Conservation (phyloP, 257 asterid genomes). For the Petunia axillaris region DNA sequence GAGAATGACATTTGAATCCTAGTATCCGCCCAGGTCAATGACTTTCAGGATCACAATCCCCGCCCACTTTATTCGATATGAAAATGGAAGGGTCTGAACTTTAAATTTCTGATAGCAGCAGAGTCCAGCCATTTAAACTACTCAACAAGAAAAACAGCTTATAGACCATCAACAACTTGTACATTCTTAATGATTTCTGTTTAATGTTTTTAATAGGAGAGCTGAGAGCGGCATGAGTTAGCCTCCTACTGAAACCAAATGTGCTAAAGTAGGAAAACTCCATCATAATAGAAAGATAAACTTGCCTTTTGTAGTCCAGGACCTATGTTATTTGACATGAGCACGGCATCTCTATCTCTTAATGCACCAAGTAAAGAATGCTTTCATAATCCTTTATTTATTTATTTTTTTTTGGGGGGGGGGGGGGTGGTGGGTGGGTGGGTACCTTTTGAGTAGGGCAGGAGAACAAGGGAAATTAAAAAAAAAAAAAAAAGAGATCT, state of each 20-base stretch:
- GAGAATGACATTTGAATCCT: conserved; percentile 1
- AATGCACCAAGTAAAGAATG: conserved; percentile 17
- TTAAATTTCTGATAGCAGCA: conserved; percentile 21
- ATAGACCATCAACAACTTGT: not conserved
- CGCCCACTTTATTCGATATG: not conserved
- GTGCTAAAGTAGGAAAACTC: not conserved
- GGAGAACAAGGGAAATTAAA: not conserved
- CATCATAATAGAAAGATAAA: conserved; percentile 8
- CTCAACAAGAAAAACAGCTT: conserved; percentile 3
- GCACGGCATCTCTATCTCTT: not conserved
- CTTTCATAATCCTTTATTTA: not conserved
- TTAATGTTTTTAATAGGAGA: not conserved
- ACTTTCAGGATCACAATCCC: conserved; percentile 17
- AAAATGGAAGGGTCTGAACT: not conserved
- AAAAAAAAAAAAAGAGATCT: conserved; percentile 6
- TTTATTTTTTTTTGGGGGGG: not conserved
- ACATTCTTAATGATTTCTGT: conserved; percentile 1
- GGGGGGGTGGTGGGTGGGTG: too few species aligned
- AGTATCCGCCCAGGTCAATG: conserved; percentile 21
- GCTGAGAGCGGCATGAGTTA: not conserved
- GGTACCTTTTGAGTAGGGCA: too few species aligned
- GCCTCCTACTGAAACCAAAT: conserved; percentile 18
- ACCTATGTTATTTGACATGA: conserved; percentile 4
- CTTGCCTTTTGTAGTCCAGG: too few species aligned
- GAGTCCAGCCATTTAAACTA: conserved; percentile 18